phyloP scores from a whole-genome alignment of 2,329 filamentous ascomycete species.

The Paraphaeosphaeria minitans region DNA sequence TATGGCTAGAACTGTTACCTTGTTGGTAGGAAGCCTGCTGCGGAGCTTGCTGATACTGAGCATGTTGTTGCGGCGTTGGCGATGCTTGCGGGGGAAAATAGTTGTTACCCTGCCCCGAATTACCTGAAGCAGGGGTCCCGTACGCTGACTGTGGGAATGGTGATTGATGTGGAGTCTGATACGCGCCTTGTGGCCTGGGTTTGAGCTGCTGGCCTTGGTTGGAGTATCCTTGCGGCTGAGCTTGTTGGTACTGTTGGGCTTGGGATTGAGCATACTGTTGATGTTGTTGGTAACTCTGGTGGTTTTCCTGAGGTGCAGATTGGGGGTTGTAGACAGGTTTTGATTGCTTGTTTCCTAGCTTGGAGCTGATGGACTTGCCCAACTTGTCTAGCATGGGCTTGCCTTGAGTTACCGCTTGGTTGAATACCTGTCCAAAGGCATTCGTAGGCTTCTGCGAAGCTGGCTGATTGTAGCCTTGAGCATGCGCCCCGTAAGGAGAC shows the following conservation, averaged over 20 bases:
- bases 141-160: constrained; percentile 32
- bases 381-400: constrained; percentile 46
- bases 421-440: constrained; percentile 38
- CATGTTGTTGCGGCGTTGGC: constrained; percentile 18
- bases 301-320: constrained; percentile 33
- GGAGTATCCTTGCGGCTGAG: constrained; percentile 12
- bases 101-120: constrained; percentile 28
- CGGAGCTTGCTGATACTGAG: constrained; percentile 8
- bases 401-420: constrained; percentile 43
- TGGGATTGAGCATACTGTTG: constrained; percentile 24
- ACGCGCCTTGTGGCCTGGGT: constrained; percentile 22
- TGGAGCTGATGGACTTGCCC: constrained; percentile 44
- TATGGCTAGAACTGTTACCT: constrained; percentile 17
- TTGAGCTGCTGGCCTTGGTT: constrained; percentile 8
- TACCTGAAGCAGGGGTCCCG: constrained; percentile 24
- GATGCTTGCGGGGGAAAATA: constrained; percentile 33
- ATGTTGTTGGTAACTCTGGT: constrained; percentile 40
- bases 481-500: constrained; percentile 23
- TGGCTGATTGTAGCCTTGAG: constrained; percentile 21
- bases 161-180: constrained; percentile 31
- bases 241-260: constrained; percentile 22
- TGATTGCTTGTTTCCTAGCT: constrained; percentile 34
- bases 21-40: constrained; percentile 23
- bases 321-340: constrained; percentile 27
- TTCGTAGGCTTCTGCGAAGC: constrained; percentile 27